phyloP scores from a whole-genome alignment of 1,139 yeast genomes.

The Blastobotrys ciferrii region DNA sequence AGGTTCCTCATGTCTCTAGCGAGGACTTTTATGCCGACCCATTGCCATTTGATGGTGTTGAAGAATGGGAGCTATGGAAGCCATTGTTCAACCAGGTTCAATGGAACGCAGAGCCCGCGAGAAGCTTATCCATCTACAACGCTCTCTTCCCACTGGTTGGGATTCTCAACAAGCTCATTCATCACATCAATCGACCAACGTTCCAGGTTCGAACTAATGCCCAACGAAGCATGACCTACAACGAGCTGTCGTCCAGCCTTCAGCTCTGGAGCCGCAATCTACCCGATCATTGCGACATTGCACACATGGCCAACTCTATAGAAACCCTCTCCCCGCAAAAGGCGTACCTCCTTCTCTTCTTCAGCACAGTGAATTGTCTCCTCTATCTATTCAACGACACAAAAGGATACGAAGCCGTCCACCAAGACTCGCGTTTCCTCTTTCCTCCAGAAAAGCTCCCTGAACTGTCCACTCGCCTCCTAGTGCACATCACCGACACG shows the following conservation, averaged over 20 bases:
- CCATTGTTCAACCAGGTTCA: conserved; percentile 13
- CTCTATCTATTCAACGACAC: conserved; percentile 14
- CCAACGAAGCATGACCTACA: conserved; percentile 18
- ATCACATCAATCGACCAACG: conserved; percentile 16
- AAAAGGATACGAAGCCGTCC: conserved; percentile 3
- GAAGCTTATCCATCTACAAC: conserved; percentile 21
- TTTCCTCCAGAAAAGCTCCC: conserved; percentile 18
- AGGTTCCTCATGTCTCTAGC: conserved; percentile 20
- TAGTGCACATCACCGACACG: conserved; percentile 12
- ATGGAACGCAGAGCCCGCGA: conserved; percentile 19
- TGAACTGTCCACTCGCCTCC: conserved; percentile 11
- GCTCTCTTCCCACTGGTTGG: conserved; percentile 18
- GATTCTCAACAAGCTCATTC: conserved; percentile 17
- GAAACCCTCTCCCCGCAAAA: conserved; percentile 16
- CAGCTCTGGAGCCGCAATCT: conserved; percentile 20
- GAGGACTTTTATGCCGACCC: conserved; percentile 18
- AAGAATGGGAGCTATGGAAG: conserved; percentile 24
- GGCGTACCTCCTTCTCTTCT: conserved; percentile 15
- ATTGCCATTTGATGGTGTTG: conserved; percentile 20
- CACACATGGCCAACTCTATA: conserved; percentile 11
- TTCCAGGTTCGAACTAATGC: conserved; percentile 15
- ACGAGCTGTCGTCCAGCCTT: conserved; percentile 16
- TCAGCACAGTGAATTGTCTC: conserved; percentile 15
- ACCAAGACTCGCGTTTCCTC: conserved; percentile 6
- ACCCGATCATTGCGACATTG: conserved; percentile 18